Base-by-base conservation (phyloP, 352 stramenopile genomes). In the Phytophthora podocarpi region DNA sequence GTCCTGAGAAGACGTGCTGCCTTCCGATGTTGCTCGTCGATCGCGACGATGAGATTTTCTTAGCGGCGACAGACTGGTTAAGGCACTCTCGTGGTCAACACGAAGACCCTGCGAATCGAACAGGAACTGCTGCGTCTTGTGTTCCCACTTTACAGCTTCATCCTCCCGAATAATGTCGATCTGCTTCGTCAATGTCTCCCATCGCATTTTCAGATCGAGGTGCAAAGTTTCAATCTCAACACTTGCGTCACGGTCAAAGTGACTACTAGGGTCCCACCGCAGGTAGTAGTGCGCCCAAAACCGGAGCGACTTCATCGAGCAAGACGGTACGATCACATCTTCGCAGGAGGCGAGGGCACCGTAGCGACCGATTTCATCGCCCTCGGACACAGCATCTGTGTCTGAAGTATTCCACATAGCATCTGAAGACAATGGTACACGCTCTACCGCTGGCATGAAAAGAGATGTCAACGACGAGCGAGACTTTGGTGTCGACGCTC, bases 281-380 rank as follows among this genome's bases (percentile, higher is more conserved):
- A 95, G 50, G 31, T 93, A 95, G 53, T 93, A 95, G 13, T 82
- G 72, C 11, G 76, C 71, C 86, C 86, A 95, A 21, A 95, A 91
- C 34, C 74, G 67, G 10, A 95, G 59, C 30, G 80, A 75, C 23
- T 89, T 90, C 13, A 89, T 82, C 40, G 80, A 78, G 20, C 72
- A 81, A 31, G 80, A 88, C 20, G 84, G 86, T 8, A 90, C 67
- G 15, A 95, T 80, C 31, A 93, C 76, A 46, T 91, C 75, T 46
- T 87, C 75, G 21, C 75, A 74, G 3, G 64, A 68, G 1, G 59
- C 59, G 20, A 75, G 64, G 12, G 59, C 57, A 13, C 56, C 65
- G 32, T 68, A 73, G 3, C 74, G 57, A 48, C 68, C 74, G 12
- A 72, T 59, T 5, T 79, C 66, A 45, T 85, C 72, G 26, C 59